A percentile compares a stretch with the other conserved stretches of the same genome.
Evolutionary conservation across 495 filamentous ascomycete species (phyloP).

Genomic region (Podospora pseudopauciseta): DNA sequence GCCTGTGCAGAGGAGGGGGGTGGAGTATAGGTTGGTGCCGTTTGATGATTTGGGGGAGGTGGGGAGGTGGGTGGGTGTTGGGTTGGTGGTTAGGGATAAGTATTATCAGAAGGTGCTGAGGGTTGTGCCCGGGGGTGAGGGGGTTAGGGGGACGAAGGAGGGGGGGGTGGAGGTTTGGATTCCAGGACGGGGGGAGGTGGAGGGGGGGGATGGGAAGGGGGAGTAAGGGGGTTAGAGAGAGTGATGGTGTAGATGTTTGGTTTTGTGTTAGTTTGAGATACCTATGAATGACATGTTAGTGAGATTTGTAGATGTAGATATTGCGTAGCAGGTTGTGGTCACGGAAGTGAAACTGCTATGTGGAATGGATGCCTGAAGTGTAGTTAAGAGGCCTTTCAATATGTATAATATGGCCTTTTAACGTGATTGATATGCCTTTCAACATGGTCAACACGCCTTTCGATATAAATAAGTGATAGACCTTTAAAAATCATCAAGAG

Average conservation of each 20-base stretch:
- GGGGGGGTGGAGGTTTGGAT: slow-evolving; percentile 70
- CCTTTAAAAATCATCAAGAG: neutral
- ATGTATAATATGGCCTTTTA: too few species aligned
- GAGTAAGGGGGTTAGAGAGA: neutral
- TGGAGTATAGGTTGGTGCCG: slow-evolving; percentile 68
- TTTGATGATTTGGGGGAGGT: slow-evolving; percentile 18
- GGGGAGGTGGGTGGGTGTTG: slow-evolving; percentile 63
- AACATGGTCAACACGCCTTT: too few species aligned
- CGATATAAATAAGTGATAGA: too few species aligned
- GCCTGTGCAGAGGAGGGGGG: slow-evolving; percentile 66
- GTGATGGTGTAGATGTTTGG: neutral
- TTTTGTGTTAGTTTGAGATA: neutral
- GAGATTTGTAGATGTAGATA: neutral
- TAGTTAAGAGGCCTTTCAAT: too few species aligned
- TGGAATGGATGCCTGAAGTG: neutral
- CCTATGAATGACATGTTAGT: neutral
- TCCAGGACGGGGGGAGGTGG: slow-evolving; percentile 13
- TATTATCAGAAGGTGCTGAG: slow-evolving; percentile 85
- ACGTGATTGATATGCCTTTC: too few species aligned
- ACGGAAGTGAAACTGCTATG: neutral
- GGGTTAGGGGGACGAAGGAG: slow-evolving; percentile 69
- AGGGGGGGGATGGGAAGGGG: neutral
- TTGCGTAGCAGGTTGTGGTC: too few species aligned
- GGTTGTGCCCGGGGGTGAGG: slow-evolving; percentile 61
- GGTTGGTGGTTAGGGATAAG: slow-evolving; percentile 73